Percentiles rank a stretch among this genome's conserved stretches.
phyloP scores from a whole-genome alignment of 1,139 yeast species.

The Magnusiomyces suaveolens region DNA sequence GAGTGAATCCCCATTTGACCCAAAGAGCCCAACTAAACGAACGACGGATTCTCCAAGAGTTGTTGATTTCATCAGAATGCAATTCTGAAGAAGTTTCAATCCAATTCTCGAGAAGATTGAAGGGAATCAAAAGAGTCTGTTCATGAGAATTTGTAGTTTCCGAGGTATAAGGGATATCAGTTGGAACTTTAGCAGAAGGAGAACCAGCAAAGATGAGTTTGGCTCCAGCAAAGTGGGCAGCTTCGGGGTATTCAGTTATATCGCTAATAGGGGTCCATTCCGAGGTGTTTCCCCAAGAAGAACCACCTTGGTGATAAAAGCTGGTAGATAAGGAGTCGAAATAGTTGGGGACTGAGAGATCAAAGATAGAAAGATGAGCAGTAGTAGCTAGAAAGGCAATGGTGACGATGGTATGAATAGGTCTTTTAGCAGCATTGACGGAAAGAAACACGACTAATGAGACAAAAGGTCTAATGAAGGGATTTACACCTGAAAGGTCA shows the following conservation, averaged over 20 bases:
- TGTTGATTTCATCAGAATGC: conserved; percentile 41
- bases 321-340: conserved; percentile 22
- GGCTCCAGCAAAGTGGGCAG: conserved; percentile 26
- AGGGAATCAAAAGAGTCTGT: conserved; percentile 38
- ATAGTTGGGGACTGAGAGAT: conserved; percentile 52
- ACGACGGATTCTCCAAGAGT: conserved; percentile 49
- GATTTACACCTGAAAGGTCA: not conserved
- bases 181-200: conserved; percentile 14
- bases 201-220: conserved; percentile 22
- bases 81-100: conserved; percentile 33
- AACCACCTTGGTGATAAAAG: conserved; percentile 20
- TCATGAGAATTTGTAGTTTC: conserved; percentile 34
- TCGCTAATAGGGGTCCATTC: conserved; percentile 27
- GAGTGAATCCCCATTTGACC: conserved; percentile 38
- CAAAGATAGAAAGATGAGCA: conserved; percentile 74
- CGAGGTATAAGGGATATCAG: conserved; percentile 14
- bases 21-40: conserved; percentile 59
- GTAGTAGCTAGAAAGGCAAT: conserved; percentile 69
- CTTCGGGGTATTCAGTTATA: conserved; percentile 30
- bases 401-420: conserved; percentile 76
- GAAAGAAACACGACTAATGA: conserved; percentile 36
- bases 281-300: conserved; percentile 16
- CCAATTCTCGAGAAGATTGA: conserved; percentile 30
- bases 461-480: conserved; percentile 11
- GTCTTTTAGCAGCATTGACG: conserved; percentile 64